Evolutionary conservation across 1,284 basidiomycete genomes (phyloP), one percentile per base, ranked within the genome.

Genomic region (Sphagnurus paluster): DNA sequence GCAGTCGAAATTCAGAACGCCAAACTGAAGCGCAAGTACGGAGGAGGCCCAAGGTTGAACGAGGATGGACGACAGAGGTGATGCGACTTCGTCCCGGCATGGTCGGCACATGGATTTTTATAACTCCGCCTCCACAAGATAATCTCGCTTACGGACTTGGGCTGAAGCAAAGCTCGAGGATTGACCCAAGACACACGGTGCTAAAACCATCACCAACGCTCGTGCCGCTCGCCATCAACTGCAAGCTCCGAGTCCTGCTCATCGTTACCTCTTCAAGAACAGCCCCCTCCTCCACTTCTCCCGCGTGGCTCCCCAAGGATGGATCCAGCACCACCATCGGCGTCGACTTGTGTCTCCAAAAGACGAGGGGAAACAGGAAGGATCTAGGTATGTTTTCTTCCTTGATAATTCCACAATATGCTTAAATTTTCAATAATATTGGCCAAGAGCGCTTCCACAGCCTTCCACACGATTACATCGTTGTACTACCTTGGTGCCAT

Each of bases 281-380:
- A 95, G 92, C 50, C 74, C 99, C 5, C 70, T 99, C 1, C 73
- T 98, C 5, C 80, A 97, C 5, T 99, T 98, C 75, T 96, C 94
- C 3, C 95, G 98, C 63, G 91, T 99, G 95, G 82, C 72, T 98
- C 24, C 86, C 90, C 17, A 92, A 97, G 60, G 96, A 98, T 61
- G 96, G 98, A 70, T 85, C 89, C 34, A 89, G 86, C 46, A 92
- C 94, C 19, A 97, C 94, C n/a, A 98, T 98, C 59, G 91, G 90
- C 9, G 86, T 90, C 1, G 87, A 90, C 63, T 90, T 88, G 65
- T 72, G 87, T 53, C 86, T 89, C 13, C 87, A 89, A 60, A 89
- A 87, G 73, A 87, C 90, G 87, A 82, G 86, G 34, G 82, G 83
- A 46, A 85, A 86, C 10, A 82, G 80, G 69, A 86, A 81, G 59